phyloP scores from a whole-genome alignment of 345 rosid genomes.

The Hypericum androsaemum region DNA sequence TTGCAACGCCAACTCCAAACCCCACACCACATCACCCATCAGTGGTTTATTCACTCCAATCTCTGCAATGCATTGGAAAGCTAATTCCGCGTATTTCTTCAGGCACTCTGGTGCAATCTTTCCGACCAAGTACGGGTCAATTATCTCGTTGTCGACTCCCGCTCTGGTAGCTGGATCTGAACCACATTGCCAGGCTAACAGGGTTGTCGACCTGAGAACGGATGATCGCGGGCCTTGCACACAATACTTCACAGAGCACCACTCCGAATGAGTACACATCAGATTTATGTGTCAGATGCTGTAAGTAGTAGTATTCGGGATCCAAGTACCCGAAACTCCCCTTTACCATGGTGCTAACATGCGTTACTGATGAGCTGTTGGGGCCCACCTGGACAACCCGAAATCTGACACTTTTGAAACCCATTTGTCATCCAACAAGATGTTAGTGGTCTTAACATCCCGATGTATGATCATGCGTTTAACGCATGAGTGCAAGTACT shows the following conservation, averaged over 20 bases:
- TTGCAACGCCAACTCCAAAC: conserved; percentile 27
- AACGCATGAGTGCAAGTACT: conserved; percentile 20
- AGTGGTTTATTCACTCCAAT: conserved; percentile 26
- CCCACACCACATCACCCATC: conserved; percentile 34
- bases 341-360: conserved; percentile 41
- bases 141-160: conserved; percentile 28
- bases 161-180: conserved; percentile 14
- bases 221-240: conserved; percentile 33
- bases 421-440: conserved; percentile 39
- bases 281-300: conserved; percentile 46
- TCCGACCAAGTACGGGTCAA: conserved; percentile 29
- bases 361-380: conserved; percentile 23
- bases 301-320: conserved; percentile 49
- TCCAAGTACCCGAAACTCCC: too few relatives aligned
- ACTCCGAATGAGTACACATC: conserved; percentile 68
- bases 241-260: conserved; percentile 46
- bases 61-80: conserved; percentile 26
- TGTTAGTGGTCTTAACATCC: conserved; percentile 47
- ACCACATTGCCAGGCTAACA: conserved; percentile 34
- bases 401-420: conserved; percentile 52
- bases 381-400: conserved; percentile 40
- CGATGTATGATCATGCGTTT: conserved; percentile 37
- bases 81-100: conserved; percentile 35
- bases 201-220: conserved; percentile 18
- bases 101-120: conserved; percentile 24